Conservation (phyloP, 352 stramenopile species). For the Globisporangium apiculatum region DNA sequence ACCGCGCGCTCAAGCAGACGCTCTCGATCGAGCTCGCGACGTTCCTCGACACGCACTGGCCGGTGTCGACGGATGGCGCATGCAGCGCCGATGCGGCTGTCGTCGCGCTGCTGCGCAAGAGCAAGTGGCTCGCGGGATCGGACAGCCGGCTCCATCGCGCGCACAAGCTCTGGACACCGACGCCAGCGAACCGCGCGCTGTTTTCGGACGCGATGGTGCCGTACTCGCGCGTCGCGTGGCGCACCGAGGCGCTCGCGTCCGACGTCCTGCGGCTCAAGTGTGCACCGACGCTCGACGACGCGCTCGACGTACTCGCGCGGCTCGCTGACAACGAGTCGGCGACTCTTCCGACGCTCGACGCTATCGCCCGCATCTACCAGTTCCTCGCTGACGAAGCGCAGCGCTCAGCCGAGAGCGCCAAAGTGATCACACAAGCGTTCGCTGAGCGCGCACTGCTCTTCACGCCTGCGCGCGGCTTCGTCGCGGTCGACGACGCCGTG, state of each 20-base stretch:
- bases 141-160: conserved; percentile 26
- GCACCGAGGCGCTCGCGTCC: conserved; percentile 23
- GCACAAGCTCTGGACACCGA: conserved; percentile 37
- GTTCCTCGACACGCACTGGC: conserved; percentile 41
- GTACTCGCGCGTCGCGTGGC: conserved; percentile 31
- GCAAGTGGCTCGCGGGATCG: conserved; percentile 33
- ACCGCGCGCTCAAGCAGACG: conserved; percentile 19
- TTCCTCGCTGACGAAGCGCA: conserved; percentile 32
- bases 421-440: conserved; percentile 23
- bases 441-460: conserved; percentile 22
- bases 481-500: conserved; percentile 24
- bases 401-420: background rate
- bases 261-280: conserved; percentile 39
- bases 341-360: background rate
- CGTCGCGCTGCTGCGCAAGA: conserved; percentile 7
- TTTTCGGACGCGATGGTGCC: conserved; percentile 42
- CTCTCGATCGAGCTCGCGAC: conserved; percentile 42
- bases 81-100: background rate
- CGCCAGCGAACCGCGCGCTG: conserved; percentile 23
- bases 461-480: conserved; percentile 13
- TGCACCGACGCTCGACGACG: conserved; percentile 28
- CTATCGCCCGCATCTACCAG: conserved; percentile 25
- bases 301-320: conserved; percentile 29
- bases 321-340: conserved; percentile 4
- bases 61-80: background rate